Evolutionary conservation across 139 green algal genomes (phyloP).

Genomic region (Diplosphaera chodatii): DNA sequence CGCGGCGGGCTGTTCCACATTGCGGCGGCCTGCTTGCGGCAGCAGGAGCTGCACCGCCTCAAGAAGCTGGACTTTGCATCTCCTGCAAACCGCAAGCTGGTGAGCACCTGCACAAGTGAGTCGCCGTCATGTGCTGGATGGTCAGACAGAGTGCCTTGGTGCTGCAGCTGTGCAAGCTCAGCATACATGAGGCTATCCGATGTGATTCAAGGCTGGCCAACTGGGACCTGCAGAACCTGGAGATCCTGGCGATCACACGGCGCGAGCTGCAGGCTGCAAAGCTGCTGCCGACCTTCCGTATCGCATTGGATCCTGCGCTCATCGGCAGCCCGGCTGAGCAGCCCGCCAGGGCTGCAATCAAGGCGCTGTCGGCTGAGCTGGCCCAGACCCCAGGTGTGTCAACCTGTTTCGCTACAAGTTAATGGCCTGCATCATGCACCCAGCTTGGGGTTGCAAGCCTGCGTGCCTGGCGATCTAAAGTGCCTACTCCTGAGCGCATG

Average conservation of each 20-base stretch:
- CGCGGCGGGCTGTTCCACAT: slow-evolving; percentile 52
- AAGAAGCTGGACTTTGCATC: slow-evolving; percentile 57
- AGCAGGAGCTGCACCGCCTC: slow-evolving; percentile 38
- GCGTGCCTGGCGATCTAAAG: too few species aligned
- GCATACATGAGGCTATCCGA: too few species aligned
- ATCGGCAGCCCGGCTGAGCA: not conserved
- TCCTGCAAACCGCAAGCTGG: slow-evolving; percentile 49
- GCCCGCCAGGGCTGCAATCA: not conserved
- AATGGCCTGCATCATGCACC: too few species aligned
- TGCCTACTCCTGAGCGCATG: too few species aligned
- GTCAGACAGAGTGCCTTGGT: too few species aligned
- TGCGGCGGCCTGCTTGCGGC: slow-evolving; percentile 36
- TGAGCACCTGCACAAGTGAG: slow-evolving; percentile 13
- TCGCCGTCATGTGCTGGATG: too few species aligned
- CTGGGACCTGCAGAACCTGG: slow-evolving; percentile 56
- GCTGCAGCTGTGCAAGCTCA: not conserved
- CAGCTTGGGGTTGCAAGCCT: too few species aligned
- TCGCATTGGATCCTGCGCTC: not conserved
- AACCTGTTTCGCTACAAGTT: too few species aligned
- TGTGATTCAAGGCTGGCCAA: too few species aligned
- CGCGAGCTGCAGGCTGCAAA: slow-evolving; percentile 43
- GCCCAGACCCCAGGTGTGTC: not conserved
- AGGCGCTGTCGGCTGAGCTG: not conserved
- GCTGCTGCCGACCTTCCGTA: slow-evolving; percentile 24
- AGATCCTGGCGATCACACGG: slow-evolving; percentile 47